phyloP scores from a whole-genome alignment of 2,329 filamentous ascomycete species.

The Phoma herbarum region DNA sequence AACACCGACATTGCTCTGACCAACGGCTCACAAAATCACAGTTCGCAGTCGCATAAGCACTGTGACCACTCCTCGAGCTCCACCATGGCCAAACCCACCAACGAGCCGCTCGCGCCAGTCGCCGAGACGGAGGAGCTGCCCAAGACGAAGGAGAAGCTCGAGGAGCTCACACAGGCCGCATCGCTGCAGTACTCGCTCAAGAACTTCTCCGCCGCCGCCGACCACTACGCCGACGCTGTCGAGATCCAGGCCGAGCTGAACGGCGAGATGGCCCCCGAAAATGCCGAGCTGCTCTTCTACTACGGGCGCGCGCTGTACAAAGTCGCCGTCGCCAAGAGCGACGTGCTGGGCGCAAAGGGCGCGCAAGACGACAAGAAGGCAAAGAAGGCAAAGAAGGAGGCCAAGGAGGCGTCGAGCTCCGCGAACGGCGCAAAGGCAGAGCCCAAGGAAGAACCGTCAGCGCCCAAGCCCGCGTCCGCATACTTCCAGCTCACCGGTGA shows the following conservation, averaged over 20 bases:
- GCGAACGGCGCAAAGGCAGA: conserved; percentile 51
- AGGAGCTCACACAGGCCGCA: conserved; percentile 81
- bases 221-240: conserved; percentile 86
- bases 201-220: conserved; percentile 84
- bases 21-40: not conserved
- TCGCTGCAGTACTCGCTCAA: conserved; percentile 87
- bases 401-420: conserved; percentile 43
- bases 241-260: conserved; percentile 91
- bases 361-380: conserved; percentile 64
- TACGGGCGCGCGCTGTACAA: conserved; percentile 95
- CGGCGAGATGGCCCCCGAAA: conserved; percentile 88
- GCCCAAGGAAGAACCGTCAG: conserved; percentile 56
- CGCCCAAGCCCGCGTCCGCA: conserved; percentile 67
- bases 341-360: conserved; percentile 87
- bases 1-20: conserved; percentile 1
- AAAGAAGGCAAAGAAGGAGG: conserved; percentile 58
- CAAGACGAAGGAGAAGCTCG: conserved; percentile 69
- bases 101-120: conserved; percentile 29
- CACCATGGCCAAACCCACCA: conserved; percentile 39
- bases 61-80: not conserved
- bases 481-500: conserved; percentile 94
- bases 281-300: conserved; percentile 91
- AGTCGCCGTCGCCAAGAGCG: conserved; percentile 91
- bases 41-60: not conserved
- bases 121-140: conserved; percentile 39